A percentile compares a stretch with the other conserved stretches of the same genome.
Conservation (phyloP, 2,329 filamentous ascomycete species). For the Apiospora kogelbergensis region DNA sequence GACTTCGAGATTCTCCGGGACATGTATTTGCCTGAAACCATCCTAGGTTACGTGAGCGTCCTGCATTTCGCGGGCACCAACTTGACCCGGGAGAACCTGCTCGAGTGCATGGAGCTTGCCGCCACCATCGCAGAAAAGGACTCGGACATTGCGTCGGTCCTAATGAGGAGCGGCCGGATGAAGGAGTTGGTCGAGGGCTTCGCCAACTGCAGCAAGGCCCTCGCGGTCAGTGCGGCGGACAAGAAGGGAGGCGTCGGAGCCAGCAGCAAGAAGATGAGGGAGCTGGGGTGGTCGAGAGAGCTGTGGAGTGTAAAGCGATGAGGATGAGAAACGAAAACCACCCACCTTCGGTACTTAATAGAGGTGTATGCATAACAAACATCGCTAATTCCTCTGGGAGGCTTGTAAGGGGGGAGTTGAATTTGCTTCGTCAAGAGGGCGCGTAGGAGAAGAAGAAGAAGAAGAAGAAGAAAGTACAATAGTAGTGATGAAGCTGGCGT, state of each 20-base stretch:
- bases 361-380: background rate
- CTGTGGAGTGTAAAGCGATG: conserved; percentile 57
- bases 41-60: conserved; percentile 80
- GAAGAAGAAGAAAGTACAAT: background rate
- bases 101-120: conserved; percentile 86
- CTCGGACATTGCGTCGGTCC: conserved; percentile 64
- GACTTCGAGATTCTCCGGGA: conserved; percentile 68
- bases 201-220: conserved; percentile 73
- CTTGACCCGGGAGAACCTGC: conserved; percentile 72
- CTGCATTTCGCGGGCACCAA: conserved; percentile 77
- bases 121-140: conserved; percentile 70
- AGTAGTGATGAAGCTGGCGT: background rate
- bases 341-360: background rate
- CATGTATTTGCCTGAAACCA: conserved; percentile 80
- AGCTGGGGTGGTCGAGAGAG: conserved; percentile 63
- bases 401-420: background rate
- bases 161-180: conserved; percentile 67
- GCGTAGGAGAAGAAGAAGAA: background rate
- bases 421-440: background rate
- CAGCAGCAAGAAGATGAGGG: conserved; percentile 59
- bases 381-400: background rate
- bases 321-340: conserved; percentile 23
- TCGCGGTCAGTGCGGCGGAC: conserved; percentile 56
- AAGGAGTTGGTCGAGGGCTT: conserved; percentile 75
- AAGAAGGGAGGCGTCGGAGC: conserved; percentile 47